Percentiles rank a stretch among this genome's conserved stretches.
Evolutionary conservation across 2,329 filamentous ascomycete species (phyloP).

Genomic region (Apiospora marii): DNA sequence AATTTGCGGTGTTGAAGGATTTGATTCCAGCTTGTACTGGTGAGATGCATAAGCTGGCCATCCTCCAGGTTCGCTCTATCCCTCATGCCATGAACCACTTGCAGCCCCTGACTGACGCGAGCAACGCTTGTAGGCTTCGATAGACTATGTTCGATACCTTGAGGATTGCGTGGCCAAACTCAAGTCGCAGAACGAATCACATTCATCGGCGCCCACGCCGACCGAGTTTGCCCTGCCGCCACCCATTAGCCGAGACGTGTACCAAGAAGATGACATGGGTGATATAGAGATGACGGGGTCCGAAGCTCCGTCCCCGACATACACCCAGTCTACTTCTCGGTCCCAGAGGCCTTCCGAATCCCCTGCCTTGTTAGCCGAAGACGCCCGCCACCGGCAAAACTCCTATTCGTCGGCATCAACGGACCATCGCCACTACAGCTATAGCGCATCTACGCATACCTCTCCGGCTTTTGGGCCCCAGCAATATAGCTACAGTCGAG

Average conservation of each 20-base stretch:
- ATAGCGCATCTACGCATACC: constrained; percentile 47
- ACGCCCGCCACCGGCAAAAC: constrained; percentile 54
- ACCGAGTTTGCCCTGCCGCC: constrained; percentile 40
- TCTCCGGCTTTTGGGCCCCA: constrained; percentile 56
- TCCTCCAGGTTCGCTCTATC: constrained; percentile 74
- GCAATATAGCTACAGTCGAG: constrained; percentile 49
- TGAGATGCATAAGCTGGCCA: constrained; percentile 98
- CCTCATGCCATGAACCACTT: background rate
- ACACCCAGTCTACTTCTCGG: constrained; percentile 40
- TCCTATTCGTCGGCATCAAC: constrained; percentile 63
- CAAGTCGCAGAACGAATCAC: constrained; percentile 64
- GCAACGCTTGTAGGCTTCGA: constrained; percentile 73
- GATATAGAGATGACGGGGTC: constrained; percentile 70
- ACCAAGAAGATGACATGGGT: constrained; percentile 41
- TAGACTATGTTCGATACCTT: constrained; percentile 94
- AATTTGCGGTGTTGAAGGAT: constrained; percentile 90
- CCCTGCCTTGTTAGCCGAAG: constrained; percentile 58
- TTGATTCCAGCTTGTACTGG: constrained; percentile 97
- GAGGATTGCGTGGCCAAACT: constrained; percentile 86
- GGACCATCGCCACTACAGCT: constrained; percentile 53
- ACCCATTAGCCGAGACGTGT: constrained; percentile 37
- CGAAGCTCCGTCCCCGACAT: constrained; percentile 57
- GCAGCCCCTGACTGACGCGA: constrained; percentile 9
- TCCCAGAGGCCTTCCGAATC: constrained; percentile 59
- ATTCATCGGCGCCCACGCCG: constrained; percentile 39